Conservation (phyloP, 202 grass and related monocot genomes). For the Panicum hallii region DNA sequence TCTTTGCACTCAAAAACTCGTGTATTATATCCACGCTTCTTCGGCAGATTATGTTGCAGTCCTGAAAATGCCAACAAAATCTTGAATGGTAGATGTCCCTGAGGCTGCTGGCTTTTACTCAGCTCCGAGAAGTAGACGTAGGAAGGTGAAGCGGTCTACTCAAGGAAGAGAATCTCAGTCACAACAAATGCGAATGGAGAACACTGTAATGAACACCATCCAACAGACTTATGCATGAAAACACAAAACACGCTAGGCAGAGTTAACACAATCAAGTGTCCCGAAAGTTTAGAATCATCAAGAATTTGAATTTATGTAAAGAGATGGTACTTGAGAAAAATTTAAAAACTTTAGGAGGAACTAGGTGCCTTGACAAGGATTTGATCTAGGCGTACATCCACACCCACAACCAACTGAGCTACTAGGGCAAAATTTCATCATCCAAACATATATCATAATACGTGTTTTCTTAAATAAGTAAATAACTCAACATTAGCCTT, state of each 20-base stretch:
- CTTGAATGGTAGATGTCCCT: constrained; percentile 71
- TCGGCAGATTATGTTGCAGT: constrained; percentile 83
- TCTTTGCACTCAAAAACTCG: constrained; percentile 91
- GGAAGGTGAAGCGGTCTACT: constrained; percentile 66
- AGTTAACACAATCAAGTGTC: constrained; percentile 23
- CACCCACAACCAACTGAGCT: too few species aligned
- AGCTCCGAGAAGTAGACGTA: constrained; percentile 68
- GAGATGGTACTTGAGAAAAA: not conserved
- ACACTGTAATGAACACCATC: constrained; percentile 33
- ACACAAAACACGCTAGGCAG: constrained; percentile 6
- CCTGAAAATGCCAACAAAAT: constrained; percentile 97
- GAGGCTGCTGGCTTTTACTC: constrained; percentile 58
- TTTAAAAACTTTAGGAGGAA: too few species aligned
- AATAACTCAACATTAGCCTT: not conserved
- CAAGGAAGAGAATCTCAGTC: constrained; percentile 47
- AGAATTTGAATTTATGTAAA: constrained; percentile 11
- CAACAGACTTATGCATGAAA: not conserved
- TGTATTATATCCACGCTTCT: constrained; percentile 83
- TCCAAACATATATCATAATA: not conserved
- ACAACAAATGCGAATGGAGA: constrained; percentile 35
- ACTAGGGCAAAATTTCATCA: not conserved
- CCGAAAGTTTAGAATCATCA: not conserved
- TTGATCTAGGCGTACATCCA: too few species aligned
- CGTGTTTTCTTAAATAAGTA: not conserved
- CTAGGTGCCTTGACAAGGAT: too few species aligned